Evolutionary conservation across 768 basidiomycete genomes (phyloP).

Genomic region (Russula sp.): DNA sequence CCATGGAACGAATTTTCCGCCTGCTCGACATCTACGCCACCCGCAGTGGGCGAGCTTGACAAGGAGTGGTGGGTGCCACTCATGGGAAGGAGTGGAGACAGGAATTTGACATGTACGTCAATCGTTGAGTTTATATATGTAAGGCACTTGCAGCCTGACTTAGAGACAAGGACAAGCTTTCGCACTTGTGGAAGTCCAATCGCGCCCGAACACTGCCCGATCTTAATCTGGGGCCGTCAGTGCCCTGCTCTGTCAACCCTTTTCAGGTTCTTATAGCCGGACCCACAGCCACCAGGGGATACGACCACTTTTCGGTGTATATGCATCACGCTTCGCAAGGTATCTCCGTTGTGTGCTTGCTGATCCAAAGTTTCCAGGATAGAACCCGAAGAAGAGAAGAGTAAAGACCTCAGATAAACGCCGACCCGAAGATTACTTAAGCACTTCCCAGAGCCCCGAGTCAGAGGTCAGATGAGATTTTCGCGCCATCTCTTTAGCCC

Average conservation of each 20-base stretch:
- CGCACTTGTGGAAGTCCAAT: not conserved
- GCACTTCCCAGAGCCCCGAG: no score
- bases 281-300: no score
- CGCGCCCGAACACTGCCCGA: not conserved
- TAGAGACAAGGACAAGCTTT: not conserved
- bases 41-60: not conserved
- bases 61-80: not conserved
- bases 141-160: not conserved
- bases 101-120: not conserved
- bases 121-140: not conserved
- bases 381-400: no score
- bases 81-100: not conserved
- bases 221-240: not conserved
- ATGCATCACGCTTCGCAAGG: no score
- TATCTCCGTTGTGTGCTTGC: not conserved
- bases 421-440: no score
- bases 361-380: not conserved
- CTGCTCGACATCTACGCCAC: constrained; percentile 11
- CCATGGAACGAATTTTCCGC: constrained; percentile 17
- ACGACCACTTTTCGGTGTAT: no score
- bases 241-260: no score
- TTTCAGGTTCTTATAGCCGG: not conserved
- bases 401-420: no score
- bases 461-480: no score
- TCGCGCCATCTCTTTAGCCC: no score